phyloP scores from a whole-genome alignment of 164 flowering plant species.

The Macadamia tetraphylla region DNA sequence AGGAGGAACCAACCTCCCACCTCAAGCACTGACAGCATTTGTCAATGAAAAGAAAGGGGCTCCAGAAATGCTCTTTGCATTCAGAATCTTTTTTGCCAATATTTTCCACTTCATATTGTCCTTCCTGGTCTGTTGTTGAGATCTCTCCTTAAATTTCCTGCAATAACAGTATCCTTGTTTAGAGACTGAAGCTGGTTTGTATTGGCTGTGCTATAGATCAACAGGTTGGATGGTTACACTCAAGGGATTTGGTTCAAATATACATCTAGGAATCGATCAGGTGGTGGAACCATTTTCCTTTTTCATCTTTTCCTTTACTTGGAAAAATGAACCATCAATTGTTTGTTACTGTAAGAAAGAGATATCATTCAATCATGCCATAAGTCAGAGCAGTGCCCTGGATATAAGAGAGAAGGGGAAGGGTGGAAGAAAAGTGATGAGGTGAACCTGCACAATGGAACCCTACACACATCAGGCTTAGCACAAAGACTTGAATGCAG shows the following conservation, averaged over 20 bases:
- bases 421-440: background rate
- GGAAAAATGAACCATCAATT: too few species aligned
- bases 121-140: slow-evolving; percentile 57
- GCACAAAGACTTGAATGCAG: slow-evolving; percentile 61
- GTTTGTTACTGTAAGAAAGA: too few species aligned
- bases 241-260: too few species aligned
- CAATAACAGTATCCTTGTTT: background rate
- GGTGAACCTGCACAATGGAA: slow-evolving; percentile 69
- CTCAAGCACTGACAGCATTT: slow-evolving; percentile 11
- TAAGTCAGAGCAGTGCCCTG: background rate
- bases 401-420: too few species aligned
- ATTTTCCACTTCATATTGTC: slow-evolving; percentile 75
- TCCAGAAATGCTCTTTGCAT: slow-evolving; percentile 42
- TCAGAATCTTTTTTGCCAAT: slow-evolving; percentile 51
- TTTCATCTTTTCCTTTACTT: too few species aligned
- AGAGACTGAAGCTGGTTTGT: background rate
- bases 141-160: slow-evolving; percentile 65
- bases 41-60: slow-evolving; percentile 35
- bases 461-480: slow-evolving; percentile 47
- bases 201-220: background rate
- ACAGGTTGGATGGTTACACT: too few species aligned
- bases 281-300: too few species aligned
- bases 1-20: too few species aligned
- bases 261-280: too few species aligned
- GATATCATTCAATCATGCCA: slow-evolving; percentile 2